Evolutionary conservation across 345 rosid species (phyloP).

Genomic region (Sonneratia alba): DNA sequence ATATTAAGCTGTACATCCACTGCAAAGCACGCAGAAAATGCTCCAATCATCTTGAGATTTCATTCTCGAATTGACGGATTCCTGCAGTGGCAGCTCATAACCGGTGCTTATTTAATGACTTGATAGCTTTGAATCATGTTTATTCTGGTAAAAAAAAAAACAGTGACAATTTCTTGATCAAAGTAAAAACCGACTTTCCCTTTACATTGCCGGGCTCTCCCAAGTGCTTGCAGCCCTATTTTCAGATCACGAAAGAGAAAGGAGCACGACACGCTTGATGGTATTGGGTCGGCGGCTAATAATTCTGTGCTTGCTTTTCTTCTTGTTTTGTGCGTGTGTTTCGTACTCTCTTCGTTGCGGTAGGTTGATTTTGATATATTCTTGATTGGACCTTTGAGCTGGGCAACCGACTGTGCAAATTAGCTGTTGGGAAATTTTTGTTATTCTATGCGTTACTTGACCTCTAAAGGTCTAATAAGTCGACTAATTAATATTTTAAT

Average conservation of each 20-base stretch:
- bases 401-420: background rate
- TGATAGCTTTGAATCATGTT: background rate
- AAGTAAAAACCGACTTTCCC: background rate
- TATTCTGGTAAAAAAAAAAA: background rate
- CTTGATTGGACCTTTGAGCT: background rate
- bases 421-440: background rate
- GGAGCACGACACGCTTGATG: background rate
- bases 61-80: background rate
- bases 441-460: too few relatives aligned
- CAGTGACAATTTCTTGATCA: background rate
- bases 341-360: background rate
- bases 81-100: background rate
- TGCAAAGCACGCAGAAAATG: background rate
- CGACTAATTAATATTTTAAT: too few relatives aligned
- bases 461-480: too few relatives aligned
- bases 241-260: background rate
- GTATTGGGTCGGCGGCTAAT: background rate
- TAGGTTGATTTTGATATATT: conserved; percentile 2
- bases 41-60: background rate
- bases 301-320: conserved; percentile 1
- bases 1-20: background rate
- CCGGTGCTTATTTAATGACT: background rate
- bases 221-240: background rate
- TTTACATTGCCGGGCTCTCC: background rate
- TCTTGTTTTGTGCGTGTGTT: background rate